Evolutionary conservation across 176 grass and related monocot genomes (phyloP), one percentile per base, ranked within the genome.

Genomic region (Saccharum officinarum): DNA sequence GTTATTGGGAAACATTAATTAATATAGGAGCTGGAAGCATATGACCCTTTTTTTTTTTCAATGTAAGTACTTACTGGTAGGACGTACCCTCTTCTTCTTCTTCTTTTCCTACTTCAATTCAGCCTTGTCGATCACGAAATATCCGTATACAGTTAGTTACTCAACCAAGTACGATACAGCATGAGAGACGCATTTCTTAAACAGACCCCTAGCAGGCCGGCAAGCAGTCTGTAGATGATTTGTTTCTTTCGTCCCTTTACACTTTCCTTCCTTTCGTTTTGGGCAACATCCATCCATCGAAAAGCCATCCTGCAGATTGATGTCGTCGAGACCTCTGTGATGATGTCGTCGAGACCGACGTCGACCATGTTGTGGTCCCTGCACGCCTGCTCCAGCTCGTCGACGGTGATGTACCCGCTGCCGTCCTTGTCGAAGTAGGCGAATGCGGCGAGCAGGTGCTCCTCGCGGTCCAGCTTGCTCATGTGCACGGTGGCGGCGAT

Each of bases 381-480:
- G 49, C 93, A 95, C n/a, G 93, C 93, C 30, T 90, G 90, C 90
- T 95, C 90, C 14, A 95, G 93, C 71, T 95, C 93, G 22, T 95
- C 93, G 12, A 95, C 87, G 25, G 93, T 95, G 54, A 98, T 98
- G 85, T 88, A 98, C 0, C 87, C 87, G 77, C 91, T 98, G 82
- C 72, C 83, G 57, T 98, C 91, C 91, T 92, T 95, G 83, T 98
- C 95, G 69, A 98, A 98, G 91, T 88, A 95, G 33, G 85, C 73
- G 86, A 95, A 95, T 1, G 90, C 93, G 0, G 87, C 80, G 2
- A 72, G 75, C 26, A 95, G 84, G 82, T 95, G 93, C 76, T 95
- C 93, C 86, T 95, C 93, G 1, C 90, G 87, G 8, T 95, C 90
- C 0, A 95, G 93, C 79, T 95, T 95, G 80, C 92, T 95, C 60